Conservation (phyloP, 129 eudicot genomes). For the Centella asiatica region DNA sequence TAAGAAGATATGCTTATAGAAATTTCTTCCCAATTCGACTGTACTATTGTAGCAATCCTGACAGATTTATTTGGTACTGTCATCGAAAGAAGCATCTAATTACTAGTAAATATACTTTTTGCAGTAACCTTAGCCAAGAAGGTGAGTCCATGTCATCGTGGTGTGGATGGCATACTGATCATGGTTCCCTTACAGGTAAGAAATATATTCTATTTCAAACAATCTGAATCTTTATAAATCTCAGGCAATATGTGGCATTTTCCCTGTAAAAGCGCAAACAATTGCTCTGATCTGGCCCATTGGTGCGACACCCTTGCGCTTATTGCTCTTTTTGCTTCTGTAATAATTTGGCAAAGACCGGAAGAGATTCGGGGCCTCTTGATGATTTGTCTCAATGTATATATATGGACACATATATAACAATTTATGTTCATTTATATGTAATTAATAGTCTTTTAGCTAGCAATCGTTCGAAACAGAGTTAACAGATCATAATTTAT, state of each 20-base stretch:
- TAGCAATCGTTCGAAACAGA: too few species aligned
- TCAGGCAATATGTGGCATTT: slow-evolving; percentile 1
- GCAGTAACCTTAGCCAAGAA: slow-evolving; percentile 45
- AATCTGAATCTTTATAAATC: neutral
- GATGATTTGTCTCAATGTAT: neutral
- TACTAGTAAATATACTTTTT: slow-evolving; percentile 3
- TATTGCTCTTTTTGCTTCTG: too few species aligned
- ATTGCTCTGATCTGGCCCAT: neutral
- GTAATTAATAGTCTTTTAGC: too few species aligned
- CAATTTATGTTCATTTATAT: neutral
- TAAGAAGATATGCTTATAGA: neutral
- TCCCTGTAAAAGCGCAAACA: neutral
- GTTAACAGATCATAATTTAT: too few species aligned
- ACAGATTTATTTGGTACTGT: neutral
- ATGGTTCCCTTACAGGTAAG: slow-evolving; percentile 93
- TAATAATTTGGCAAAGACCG: too few species aligned
- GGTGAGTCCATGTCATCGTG: slow-evolving; percentile 73
- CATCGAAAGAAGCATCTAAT: neutral
- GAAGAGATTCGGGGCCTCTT: neutral
- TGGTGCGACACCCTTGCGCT: too few species aligned
- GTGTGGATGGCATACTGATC: slow-evolving; percentile 99
- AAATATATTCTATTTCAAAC: slow-evolving; percentile 2
- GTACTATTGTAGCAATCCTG: neutral
- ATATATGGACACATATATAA: neutral
- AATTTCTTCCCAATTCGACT: neutral